Evolutionary conservation across 2,329 filamentous ascomycete genomes (phyloP).

Genomic region (Neonectria ditissima): DNA sequence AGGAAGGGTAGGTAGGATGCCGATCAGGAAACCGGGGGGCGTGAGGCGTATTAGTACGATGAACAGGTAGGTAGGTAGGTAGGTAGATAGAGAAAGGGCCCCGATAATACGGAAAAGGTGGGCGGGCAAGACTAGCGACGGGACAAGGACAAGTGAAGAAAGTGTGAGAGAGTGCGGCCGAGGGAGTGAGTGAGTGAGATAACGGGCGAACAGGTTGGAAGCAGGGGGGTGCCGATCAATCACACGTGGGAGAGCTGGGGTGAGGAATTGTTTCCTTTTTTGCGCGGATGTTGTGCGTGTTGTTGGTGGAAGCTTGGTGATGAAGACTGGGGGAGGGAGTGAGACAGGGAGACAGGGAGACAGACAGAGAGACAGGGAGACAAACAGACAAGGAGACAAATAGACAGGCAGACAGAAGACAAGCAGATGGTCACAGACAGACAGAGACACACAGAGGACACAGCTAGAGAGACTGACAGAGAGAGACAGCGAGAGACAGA

Average conservation of each 20-base stretch:
- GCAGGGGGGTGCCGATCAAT: slow-evolving; percentile 8
- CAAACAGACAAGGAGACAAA: no score
- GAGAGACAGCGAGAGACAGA: no score
- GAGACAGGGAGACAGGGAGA: no score
- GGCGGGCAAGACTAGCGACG: not conserved
- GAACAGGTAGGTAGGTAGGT: no score
- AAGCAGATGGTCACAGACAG: not conserved
- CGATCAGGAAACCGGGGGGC: slow-evolving; percentile 14
- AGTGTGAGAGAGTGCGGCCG: not conserved
- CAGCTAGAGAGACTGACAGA: no score
- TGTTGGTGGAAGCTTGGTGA: slow-evolving; percentile 1
- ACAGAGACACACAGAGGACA: no score
- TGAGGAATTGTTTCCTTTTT: slow-evolving; percentile 6
- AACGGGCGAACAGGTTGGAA: slow-evolving; percentile 20
- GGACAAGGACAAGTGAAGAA: slow-evolving; percentile 9
- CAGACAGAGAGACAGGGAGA: no score
- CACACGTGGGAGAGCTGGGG: slow-evolving; percentile 23
- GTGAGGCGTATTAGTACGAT: slow-evolving; percentile 14
- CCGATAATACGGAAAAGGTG: slow-evolving; percentile 4
- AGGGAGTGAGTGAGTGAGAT: slow-evolving; percentile 13
- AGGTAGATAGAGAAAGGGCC: not conserved
- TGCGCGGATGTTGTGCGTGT: not conserved
- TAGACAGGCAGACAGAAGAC: no score
- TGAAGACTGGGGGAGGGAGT: not conserved
- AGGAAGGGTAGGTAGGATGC: not conserved